phyloP scores from a whole-genome alignment of 208 protist species.

The Leishmania guyanensis region DNA sequence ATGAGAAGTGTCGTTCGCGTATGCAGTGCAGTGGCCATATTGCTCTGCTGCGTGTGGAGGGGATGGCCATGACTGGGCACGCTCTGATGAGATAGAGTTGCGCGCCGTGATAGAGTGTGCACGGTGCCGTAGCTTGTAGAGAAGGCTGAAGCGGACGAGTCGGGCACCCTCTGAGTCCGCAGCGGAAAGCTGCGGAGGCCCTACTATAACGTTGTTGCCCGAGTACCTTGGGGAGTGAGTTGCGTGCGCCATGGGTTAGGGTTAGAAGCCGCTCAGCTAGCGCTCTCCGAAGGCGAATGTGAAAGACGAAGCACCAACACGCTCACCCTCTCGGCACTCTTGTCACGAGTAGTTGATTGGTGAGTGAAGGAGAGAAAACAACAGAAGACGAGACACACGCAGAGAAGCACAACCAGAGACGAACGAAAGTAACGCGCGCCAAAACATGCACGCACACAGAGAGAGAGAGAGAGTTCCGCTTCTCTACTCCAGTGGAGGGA shows the following conservation, averaged over 20 bases:
- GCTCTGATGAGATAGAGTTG: conserved; percentile 9
- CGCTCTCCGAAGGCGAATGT: background rate
- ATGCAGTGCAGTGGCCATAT: background rate
- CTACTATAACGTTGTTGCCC: background rate
- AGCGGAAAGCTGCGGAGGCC: background rate
- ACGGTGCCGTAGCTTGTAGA: conserved; percentile 32
- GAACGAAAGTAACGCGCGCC: background rate
- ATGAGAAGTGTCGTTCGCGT: background rate
- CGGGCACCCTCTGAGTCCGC: background rate
- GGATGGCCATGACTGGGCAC: background rate
- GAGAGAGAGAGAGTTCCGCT: background rate
- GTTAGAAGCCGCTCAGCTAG: background rate
- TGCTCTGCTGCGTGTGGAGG: background rate
- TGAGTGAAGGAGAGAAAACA: background rate
- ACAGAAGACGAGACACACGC: background rate
- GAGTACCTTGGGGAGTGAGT: background rate
- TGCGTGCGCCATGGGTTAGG: background rate
- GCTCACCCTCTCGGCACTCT: background rate
- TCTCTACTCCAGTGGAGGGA: background rate
- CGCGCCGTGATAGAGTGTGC: conserved; percentile 21
- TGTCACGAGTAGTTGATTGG: background rate
- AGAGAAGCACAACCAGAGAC: background rate
- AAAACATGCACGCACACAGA: background rate
- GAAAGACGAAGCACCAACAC: background rate
- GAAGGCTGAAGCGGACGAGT: conserved; percentile 43